These are phyloP conservation scores for Kuraishia hungarica DNA, from an alignment of 805 yeast genomes.

Conservation along the genomic window DNA sequence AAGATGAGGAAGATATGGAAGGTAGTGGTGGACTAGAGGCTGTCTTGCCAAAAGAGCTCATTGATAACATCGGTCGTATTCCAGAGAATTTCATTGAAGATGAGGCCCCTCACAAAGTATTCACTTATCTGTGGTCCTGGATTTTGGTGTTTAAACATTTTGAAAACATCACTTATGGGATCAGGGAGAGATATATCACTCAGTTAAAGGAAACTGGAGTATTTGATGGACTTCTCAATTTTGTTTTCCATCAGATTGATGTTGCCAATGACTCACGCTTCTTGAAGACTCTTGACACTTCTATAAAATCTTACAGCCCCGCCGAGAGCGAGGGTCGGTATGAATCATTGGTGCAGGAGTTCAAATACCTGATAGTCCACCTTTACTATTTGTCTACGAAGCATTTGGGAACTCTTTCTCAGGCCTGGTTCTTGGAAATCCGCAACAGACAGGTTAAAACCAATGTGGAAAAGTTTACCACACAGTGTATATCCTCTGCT, in stretches of 20 bases:
- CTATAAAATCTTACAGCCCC: neutral
- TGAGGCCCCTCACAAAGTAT: slow-evolving; percentile 26
- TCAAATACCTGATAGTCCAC: slow-evolving; percentile 34
- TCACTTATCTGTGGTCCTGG: slow-evolving; percentile 63
- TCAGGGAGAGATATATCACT: slow-evolving; percentile 51
- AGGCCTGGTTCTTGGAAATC: slow-evolving; percentile 63
- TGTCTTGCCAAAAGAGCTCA: slow-evolving; percentile 30
- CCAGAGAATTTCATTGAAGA: slow-evolving; percentile 29
- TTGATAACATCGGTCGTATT: slow-evolving; percentile 23
- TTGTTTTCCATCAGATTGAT: slow-evolving; percentile 47
- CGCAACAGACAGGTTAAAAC: slow-evolving; percentile 58
- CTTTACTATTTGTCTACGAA: slow-evolving; percentile 41
- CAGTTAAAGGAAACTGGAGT: slow-evolving; percentile 39
- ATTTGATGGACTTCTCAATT: slow-evolving; percentile 41
- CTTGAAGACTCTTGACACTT: slow-evolving; percentile 9
- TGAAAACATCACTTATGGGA: slow-evolving; percentile 51
- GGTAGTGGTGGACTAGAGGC: slow-evolving; percentile 17
- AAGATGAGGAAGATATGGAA: slow-evolving; percentile 17
- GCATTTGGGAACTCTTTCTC: slow-evolving; percentile 47
- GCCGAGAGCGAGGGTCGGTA: slow-evolving; percentile 15
- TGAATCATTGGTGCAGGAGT: slow-evolving; percentile 23
- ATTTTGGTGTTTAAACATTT: slow-evolving; percentile 51
- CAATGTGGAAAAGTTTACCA: slow-evolving; percentile 54
- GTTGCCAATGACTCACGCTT: slow-evolving; percentile 12
- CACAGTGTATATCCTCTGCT: slow-evolving; percentile 52